Evolutionary conservation across 176 grass and related monocot species (phyloP).

Genomic region (Chrysopogon serrulatus): DNA sequence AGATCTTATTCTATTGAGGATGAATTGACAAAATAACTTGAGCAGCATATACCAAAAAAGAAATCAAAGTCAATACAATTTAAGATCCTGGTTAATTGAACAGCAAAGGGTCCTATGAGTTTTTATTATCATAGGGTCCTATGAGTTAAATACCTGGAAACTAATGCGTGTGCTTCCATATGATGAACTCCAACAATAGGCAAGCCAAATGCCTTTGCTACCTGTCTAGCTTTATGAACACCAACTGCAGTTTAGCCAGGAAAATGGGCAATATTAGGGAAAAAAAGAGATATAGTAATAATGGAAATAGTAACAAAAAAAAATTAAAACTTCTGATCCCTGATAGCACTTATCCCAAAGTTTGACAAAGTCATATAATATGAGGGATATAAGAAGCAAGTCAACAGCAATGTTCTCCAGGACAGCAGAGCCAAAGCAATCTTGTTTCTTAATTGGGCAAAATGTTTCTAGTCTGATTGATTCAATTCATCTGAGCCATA

Average conservation of each 20-base stretch:
- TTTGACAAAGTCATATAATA: constrained; percentile 11
- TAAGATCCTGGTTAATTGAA: not conserved
- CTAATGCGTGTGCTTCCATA: constrained; percentile 95
- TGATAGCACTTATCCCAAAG: not conserved
- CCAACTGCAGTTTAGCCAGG: constrained; percentile 63
- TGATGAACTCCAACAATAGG: constrained; percentile 92
- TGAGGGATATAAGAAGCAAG: not conserved
- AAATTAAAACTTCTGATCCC: not conserved
- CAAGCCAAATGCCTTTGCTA: constrained; percentile 68
- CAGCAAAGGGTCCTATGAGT: no score
- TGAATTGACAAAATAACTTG: not conserved
- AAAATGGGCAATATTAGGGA: not conserved
- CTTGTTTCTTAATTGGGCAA: not conserved
- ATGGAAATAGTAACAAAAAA: not conserved
- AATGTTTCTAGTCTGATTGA: not conserved
- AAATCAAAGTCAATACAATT: not conserved
- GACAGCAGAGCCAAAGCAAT: not conserved
- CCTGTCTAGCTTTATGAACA: constrained; percentile 78
- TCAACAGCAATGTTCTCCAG: not conserved
- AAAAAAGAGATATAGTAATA: not conserved
- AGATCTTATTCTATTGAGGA: not conserved
- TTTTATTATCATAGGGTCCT: no score
- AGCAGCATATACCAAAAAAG: not conserved
- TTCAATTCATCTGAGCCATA: not conserved
- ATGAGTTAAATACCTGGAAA: constrained; percentile 98